These are phyloP conservation scores for Ustilago loliicola DNA, from an alignment of 1,284 basidiomycete species.

Conservation along the genomic window DNA sequence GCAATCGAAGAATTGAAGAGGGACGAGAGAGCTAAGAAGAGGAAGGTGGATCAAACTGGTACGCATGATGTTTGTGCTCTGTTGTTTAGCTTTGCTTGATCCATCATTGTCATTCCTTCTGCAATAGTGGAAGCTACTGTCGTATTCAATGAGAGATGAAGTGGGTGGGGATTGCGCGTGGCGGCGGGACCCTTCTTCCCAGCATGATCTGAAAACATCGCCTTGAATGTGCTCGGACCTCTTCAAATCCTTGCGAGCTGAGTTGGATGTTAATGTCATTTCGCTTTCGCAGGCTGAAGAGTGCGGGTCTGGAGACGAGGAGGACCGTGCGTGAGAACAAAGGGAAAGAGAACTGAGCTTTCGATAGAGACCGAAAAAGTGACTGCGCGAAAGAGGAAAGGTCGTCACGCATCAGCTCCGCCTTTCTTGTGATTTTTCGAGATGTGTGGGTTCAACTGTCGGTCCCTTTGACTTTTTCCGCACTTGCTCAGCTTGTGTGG, in stretches of 20 bases:
- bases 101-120: background rate
- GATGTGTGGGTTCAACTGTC: background rate
- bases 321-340: constrained; percentile 16
- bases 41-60: constrained; percentile 45
- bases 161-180: background rate
- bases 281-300: too few species aligned
- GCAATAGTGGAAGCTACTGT: background rate
- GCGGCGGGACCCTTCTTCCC: too few species aligned
- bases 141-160: background rate
- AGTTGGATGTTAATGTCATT: too few species aligned
- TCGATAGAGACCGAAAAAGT: background rate
- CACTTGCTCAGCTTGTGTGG: background rate
- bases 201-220: too few species aligned
- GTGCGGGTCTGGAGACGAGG: background rate
- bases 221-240: too few species aligned
- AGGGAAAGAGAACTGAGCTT: constrained; percentile 12
- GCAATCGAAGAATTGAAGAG: constrained; percentile 49
- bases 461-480: background rate
- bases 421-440: background rate
- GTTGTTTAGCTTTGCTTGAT: constrained; percentile 50
- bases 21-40: constrained; percentile 46
- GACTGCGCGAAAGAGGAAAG: background rate
- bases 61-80: constrained; percentile 42
- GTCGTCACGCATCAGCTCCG: constrained; percentile 12
- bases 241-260: background rate